A percentile compares a stretch with the other conserved stretches of the same genome.
These are phyloP conservation scores for Suhomyces prunicola DNA, from an alignment of 805 yeast genomes.

Conservation along the genomic window DNA sequence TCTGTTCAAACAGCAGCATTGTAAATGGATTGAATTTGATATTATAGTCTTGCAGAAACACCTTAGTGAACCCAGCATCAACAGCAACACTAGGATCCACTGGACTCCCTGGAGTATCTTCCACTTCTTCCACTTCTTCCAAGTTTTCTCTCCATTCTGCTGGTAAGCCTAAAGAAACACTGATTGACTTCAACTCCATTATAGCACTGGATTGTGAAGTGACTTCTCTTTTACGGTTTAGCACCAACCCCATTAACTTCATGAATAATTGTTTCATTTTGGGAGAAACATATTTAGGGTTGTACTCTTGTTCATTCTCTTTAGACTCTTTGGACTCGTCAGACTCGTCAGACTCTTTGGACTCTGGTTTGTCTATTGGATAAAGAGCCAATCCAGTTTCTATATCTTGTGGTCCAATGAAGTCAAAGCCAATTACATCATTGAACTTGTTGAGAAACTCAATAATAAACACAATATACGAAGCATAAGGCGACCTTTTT, in stretches of 20 bases:
- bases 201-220: slow-evolving; percentile 27
- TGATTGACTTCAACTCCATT: slow-evolving; percentile 30
- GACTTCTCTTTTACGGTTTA: slow-evolving; percentile 32
- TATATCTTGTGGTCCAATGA: slow-evolving; percentile 37
- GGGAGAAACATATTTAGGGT: slow-evolving; percentile 17
- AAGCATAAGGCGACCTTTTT: slow-evolving; percentile 23
- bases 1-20: slow-evolving; percentile 25
- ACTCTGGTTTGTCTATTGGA: background rate
- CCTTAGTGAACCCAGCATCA: slow-evolving; percentile 11
- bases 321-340: too few species aligned
- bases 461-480: slow-evolving; percentile 32
- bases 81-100: slow-evolving; percentile 24
- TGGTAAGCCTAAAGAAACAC: slow-evolving; percentile 32
- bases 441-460: slow-evolving; percentile 32
- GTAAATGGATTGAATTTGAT: slow-evolving; percentile 21
- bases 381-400: slow-evolving; percentile 34
- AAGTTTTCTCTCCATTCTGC: slow-evolving; percentile 35
- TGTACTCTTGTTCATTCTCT: too few species aligned
- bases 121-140: background rate
- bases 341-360: too few species aligned
- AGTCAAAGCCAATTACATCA: slow-evolving; percentile 18
- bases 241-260: slow-evolving; percentile 29
- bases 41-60: slow-evolving; percentile 6
- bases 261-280: slow-evolving; percentile 33
- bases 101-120: slow-evolving; percentile 8